Evolutionary conservation across 371 early-diverging fungal species (phyloP), one percentile per base, ranked within the genome.

Genomic region (Zopfochytrium polystomum): DNA sequence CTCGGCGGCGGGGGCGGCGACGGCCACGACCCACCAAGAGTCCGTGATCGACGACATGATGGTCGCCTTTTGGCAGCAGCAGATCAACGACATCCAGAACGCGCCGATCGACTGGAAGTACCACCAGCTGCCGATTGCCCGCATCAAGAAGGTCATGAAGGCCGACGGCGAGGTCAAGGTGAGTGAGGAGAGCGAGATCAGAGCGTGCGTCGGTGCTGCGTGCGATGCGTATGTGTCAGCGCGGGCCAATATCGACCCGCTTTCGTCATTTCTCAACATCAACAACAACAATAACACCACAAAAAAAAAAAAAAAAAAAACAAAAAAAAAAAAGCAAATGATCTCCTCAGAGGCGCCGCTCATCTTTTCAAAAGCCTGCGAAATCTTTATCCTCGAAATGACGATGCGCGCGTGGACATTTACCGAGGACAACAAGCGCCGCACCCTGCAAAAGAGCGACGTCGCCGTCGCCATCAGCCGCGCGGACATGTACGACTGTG

Each of bases 111-210:
- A 96, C 70, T 95, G 91, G 75, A 97, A 95, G 74, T 81, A 85
- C 34, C 93, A 98, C 66, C 84, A 87, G 27, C 74, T 99, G 61
- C 99, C 99, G 9, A 75, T 99, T 47, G 99, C 99, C n/a, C 78
- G 99, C 35, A 97, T 99, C 64, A 99, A 99, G 72, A 95, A 98
- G 71, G 95, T 99, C 43, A 99, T 99, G 99, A 99, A 99, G 76
- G 88, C 93, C 2, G 99, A 99, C 73, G 94, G 95, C 53, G 98
- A 98, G 65, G 95, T 95, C 26, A 94, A 93, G 82, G 89, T 89
- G 73, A 6, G 62, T 49, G 15, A 43, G 18, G 22, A 3, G 34
- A n/a, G 34, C 48, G 15, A 30, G 27, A 42, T 32, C 15, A 34
- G 22, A 23, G 20, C 13, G 3, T 25, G 13, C 26, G 11, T 44